These are phyloP conservation scores for Aschersonia sp. DNA, from an alignment of 2,329 filamentous ascomycete species.

Conservation along the genomic window DNA sequence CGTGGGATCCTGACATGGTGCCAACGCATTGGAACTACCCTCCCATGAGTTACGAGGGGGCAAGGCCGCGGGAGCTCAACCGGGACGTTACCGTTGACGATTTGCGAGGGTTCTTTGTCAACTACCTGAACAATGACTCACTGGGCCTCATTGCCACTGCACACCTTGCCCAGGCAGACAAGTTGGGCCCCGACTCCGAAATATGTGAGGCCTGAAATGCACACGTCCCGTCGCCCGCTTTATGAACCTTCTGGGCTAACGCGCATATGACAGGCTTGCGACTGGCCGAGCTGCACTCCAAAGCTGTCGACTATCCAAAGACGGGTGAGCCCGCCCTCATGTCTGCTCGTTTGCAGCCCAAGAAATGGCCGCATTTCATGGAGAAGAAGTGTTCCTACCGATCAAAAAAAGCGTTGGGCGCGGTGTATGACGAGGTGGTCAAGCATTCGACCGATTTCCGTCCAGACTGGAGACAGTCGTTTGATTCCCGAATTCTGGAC, in stretches of 20 bases:
- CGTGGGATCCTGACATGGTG: conserved; percentile 71
- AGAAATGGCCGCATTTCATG: conserved; percentile 75
- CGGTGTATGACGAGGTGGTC: conserved; percentile 63
- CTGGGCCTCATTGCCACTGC: conserved; percentile 67
- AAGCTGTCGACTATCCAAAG: conserved; percentile 89
- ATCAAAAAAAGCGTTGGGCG: conserved; percentile 61
- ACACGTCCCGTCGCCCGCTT: conserved; percentile 1
- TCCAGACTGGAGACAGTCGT: conserved; percentile 56
- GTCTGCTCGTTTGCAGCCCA: conserved; percentile 42
- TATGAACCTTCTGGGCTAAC: conserved; percentile 1
- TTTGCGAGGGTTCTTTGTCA: conserved; percentile 73
- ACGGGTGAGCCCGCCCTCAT: conserved; percentile 67
- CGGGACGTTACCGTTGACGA: conserved; percentile 56
- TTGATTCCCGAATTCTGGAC: conserved; percentile 61
- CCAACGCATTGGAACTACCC: conserved; percentile 54
- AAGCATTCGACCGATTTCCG: conserved; percentile 46
- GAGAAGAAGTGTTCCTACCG: conserved; percentile 51
- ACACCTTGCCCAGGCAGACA: conserved; percentile 68
- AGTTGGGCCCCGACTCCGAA: conserved; percentile 47
- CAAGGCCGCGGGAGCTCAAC: conserved; percentile 38
- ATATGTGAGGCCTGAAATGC: conserved; percentile 39
- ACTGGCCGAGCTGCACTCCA: conserved; percentile 70
- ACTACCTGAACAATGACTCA: conserved; percentile 82
- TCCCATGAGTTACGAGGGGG: conserved; percentile 63
- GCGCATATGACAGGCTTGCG: conserved; percentile 34